Evolutionary conservation across 2,329 filamentous ascomycete genomes (phyloP), one percentile per base, ranked within the genome.

Genomic region (Drechslerella coelobrocha): DNA sequence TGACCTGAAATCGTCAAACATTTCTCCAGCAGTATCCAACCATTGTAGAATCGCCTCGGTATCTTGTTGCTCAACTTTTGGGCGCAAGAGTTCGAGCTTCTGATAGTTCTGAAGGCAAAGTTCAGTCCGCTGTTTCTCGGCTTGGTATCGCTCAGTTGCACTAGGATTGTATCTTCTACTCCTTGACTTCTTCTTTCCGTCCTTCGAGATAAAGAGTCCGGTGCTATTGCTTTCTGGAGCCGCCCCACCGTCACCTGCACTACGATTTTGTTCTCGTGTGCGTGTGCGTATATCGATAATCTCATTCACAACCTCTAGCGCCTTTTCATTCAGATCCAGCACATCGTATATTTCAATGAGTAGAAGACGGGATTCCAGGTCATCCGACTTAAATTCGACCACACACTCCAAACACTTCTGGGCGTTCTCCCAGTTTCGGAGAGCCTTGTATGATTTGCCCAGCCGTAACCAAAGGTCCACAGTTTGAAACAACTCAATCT

Each of bases 291-390:
- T 80, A 29, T 85, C 82, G 74, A 93, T 84, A 7, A 90, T 87
- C 77, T 95, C 89, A 31, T 88, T 89, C 52, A 90, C 86, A 54
- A 92, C 85, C 68, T 89, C 87, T 66, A 92, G 85, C 0, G 92
- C 92, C 75, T 91, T 86, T 75, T 92, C 89, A 21, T 85, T 86
- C 79, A 88, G 86, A 72, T 87, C 87, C 47, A 84, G 84, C 73
- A 84, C 86, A 77, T 95, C 91, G 76, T 95, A 96, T 78, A 97
- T 86, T 75, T 89, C 66, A 7, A 71, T 71, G 5, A 71, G 24
- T 19, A 63, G 53, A 45, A 71, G 61, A 14, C 66, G 66, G 6
- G 66, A 59, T 24, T 71, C 59, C 8, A 71, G 39, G 26, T 71
- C 59, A 27, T 63, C 59, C 6, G 62, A 47, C 47, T 63, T 71